Evolutionary conservation across 371 early-diverging fungal genomes (phyloP).

Genomic region (Haplosporangium sp.): DNA sequence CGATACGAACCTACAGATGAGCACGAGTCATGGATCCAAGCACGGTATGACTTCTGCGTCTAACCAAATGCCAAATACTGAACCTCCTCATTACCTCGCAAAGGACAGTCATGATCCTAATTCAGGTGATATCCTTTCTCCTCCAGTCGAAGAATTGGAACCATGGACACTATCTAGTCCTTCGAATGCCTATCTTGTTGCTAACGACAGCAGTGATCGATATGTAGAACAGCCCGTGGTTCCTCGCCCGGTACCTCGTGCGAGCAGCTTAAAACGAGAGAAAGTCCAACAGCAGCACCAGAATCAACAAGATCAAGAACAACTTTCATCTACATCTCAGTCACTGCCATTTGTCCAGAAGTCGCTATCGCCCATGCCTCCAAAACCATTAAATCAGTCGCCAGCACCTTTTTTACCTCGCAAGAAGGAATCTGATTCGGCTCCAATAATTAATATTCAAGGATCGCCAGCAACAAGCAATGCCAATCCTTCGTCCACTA

Average conservation of each 20-base stretch:
- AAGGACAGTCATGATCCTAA: constrained; percentile 10
- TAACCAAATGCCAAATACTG: not conserved
- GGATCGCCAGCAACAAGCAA: constrained; percentile 12
- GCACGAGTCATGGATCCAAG: constrained; percentile 12
- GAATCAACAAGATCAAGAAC: constrained; percentile 8
- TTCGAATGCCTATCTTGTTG: constrained; percentile 22
- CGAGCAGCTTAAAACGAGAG: constrained; percentile 21
- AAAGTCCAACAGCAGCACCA: not conserved
- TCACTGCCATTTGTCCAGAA: constrained; percentile 20
- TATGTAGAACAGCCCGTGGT: constrained; percentile 43
- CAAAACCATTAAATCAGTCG: not conserved
- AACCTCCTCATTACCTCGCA: constrained; percentile 17
- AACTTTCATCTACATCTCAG: constrained; percentile 9
- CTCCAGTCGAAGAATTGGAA: constrained; percentile 20
- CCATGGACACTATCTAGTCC: constrained; percentile 19
- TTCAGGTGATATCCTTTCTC: constrained; percentile 34
- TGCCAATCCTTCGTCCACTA: not conserved
- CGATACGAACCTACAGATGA: constrained; percentile 6
- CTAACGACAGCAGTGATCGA: constrained; percentile 36
- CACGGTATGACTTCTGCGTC: not conserved
- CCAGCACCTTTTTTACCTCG: constrained; percentile 10
- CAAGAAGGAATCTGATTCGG: constrained; percentile 11
- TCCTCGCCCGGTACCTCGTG: constrained; percentile 40
- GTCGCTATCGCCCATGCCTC: constrained; percentile 46
- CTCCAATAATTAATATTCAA: constrained; percentile 6